Percentiles rank a stretch among this genome's conserved stretches.
Conservation (phyloP, 2,329 filamentous ascomycete genomes). For the Alternaria infectoria region DNA sequence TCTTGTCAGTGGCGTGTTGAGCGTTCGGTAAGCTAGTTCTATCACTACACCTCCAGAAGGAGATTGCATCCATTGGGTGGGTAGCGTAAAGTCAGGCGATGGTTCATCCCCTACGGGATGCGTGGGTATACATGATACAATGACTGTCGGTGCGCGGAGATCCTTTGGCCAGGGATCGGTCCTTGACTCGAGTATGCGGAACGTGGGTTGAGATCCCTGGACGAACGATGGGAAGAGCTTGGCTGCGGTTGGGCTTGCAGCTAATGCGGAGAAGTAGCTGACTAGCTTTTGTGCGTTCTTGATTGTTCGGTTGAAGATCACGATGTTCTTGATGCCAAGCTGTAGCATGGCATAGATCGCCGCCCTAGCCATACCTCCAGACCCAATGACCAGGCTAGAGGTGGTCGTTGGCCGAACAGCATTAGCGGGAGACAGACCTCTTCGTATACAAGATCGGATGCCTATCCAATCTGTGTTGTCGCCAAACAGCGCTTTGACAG, state of each 20-base stretch:
- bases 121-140: conserved; percentile 77
- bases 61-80: conserved; percentile 71
- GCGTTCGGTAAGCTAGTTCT: conserved; percentile 73
- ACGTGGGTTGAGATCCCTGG: conserved; percentile 49
- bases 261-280: conserved; percentile 67
- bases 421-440: conserved; percentile 73
- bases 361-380: conserved; percentile 76
- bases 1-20: conserved; percentile 71
- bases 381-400: conserved; percentile 61
- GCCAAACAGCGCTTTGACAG: conserved; percentile 72
- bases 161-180: conserved; percentile 68
- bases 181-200: conserved; percentile 64
- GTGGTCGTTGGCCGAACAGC: conserved; percentile 58
- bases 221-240: conserved; percentile 28
- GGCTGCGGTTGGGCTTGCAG: conserved; percentile 24
- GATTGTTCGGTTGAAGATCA: conserved; percentile 73
- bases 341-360: conserved; percentile 82
- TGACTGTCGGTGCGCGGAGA: conserved; percentile 70
- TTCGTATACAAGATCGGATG: conserved; percentile 72
- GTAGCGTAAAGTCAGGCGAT: conserved; percentile 73
- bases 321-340: conserved; percentile 76
- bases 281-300: conserved; percentile 70
- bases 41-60: conserved; percentile 78
- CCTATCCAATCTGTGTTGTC: conserved; percentile 86
- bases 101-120: conserved; percentile 67